A percentile compares a stretch with the other conserved stretches of the same genome.
Evolutionary conservation across 192 early-diverging fungal species (phyloP).

Genomic region (Backusella tarrabulga): DNA sequence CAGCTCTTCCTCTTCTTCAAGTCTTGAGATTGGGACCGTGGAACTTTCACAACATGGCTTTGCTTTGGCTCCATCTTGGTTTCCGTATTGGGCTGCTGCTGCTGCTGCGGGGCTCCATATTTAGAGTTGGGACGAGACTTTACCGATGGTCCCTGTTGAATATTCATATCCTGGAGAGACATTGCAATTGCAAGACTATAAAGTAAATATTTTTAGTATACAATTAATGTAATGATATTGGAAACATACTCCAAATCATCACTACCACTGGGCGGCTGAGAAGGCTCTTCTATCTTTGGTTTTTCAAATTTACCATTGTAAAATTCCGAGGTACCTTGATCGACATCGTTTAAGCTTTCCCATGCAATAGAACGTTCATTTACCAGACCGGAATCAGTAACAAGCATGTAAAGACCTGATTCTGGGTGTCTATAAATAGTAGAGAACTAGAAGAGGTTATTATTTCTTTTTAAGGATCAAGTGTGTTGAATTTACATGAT

Average conservation of each 20-base stretch:
- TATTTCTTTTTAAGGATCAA: background rate
- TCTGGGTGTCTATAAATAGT: constrained; percentile 62
- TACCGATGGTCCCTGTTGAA: background rate
- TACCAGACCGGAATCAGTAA: constrained; percentile 70
- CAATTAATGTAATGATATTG: background rate
- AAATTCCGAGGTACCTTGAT: constrained; percentile 61
- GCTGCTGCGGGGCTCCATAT: background rate
- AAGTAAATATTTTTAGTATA: background rate
- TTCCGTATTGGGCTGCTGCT: background rate
- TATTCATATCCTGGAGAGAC: constrained; percentile 9
- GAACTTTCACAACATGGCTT: background rate
- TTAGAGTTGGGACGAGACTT: background rate
- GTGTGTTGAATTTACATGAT: constrained; percentile 59
- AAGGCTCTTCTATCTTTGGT: constrained; percentile 11
- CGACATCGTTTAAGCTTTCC: constrained; percentile 69
- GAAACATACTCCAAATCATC: constrained; percentile 10
- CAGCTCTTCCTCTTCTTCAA: constrained; percentile 1
- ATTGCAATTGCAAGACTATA: constrained; percentile 19
- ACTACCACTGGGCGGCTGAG: background rate
- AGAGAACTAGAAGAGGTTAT: constrained; percentile 53
- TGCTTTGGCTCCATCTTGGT: background rate
- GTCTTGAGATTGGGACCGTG: background rate
- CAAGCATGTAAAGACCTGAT: constrained; percentile 57
- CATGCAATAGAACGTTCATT: constrained; percentile 65
- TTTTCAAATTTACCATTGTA: constrained; percentile 53